Base-by-base conservation (phyloP, 2,329 filamentous ascomycete genomes). In the Fusarium cicatricum region DNA sequence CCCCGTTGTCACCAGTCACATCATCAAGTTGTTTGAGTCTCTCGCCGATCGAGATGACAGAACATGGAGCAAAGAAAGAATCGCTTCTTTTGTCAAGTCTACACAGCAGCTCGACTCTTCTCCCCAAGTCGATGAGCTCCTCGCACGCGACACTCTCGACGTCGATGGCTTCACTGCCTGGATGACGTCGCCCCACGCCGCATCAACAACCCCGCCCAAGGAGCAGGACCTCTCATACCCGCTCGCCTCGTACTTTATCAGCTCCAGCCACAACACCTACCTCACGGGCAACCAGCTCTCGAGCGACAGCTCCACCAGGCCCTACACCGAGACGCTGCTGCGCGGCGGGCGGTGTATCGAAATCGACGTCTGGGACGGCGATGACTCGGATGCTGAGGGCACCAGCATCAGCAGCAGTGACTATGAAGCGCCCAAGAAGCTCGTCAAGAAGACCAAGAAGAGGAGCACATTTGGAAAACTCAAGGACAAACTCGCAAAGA, bases 261-360 rank as follows among this genome's bases (percentile, higher is more conserved):
- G 89, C 60, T 96, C 91, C 67, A 97, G 92, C 52, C 93, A 97
- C 80, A 97, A 97, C 76, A 97, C 93, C 0, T 97, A 97, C 67
- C 84, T 97, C 17, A 85, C 92, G 2, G 93, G 93, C 19, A 90
- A 94, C 71, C 93, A 97, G 78, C 86, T 97, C 12, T 91, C 85
- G 56, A 94, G 92, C 65, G 86, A 90, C 57, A 95, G 92, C 46
- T 96, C 92, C 71, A 92, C 91, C 0, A 90, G 92, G 64, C 90
- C 91, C 3, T 97, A 97, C 78, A 91, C 91, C 64, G 88, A 88
- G 44, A 91, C 93, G 10, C 79, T 97, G 52, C 84, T 92, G 65
- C 87, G 91, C 45, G 92, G 92, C 2, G 96, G 93, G 67, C 88
- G 93, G 15, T 97, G 93, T 75, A 88, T 97, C 55, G 93, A 97